Conservation (phyloP, 257 asterid species). For the Capsicum chinense region DNA sequence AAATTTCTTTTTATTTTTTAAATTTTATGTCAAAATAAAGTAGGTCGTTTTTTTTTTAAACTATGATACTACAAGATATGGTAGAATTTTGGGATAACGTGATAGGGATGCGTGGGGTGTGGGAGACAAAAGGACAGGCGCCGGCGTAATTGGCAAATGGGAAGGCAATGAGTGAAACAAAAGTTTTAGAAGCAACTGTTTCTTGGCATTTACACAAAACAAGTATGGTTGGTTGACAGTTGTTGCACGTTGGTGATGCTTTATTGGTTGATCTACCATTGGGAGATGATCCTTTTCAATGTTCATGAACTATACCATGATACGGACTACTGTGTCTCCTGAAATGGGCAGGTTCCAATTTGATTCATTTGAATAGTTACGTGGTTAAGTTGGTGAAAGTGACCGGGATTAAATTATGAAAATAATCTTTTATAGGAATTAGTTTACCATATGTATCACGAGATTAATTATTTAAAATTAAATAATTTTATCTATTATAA, state of each 20-base stretch:
- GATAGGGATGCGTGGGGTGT: conserved; percentile 24
- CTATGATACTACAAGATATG: background rate
- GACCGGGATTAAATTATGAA: no score
- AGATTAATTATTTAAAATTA: no score
- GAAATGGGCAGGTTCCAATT: no score
- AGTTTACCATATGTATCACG: no score
- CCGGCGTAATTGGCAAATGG: conserved; percentile 59
- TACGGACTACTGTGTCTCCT: no score
- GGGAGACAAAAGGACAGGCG: conserved; percentile 53
- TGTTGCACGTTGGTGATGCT: background rate
- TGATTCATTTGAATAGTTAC: no score
- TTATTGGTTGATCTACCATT: conserved; percentile 23
- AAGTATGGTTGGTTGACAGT: background rate
- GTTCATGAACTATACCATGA: background rate
- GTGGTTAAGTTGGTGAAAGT: no score
- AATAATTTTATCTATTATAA: no score
- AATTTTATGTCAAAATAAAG: no score
- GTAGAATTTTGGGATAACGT: conserved; percentile 34
- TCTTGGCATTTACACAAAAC: conserved; percentile 21
- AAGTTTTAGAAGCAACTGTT: background rate
- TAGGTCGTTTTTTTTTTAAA: no score
- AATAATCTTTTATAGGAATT: no score
- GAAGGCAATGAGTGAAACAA: conserved; percentile 44
- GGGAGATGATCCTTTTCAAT: background rate
- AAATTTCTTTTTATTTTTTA: no score